Percentiles rank a stretch among this genome's conserved stretches.
These are phyloP conservation scores for Fusarium sp. DNA, from an alignment of 2,329 filamentous ascomycete genomes.

Conservation along the genomic window DNA sequence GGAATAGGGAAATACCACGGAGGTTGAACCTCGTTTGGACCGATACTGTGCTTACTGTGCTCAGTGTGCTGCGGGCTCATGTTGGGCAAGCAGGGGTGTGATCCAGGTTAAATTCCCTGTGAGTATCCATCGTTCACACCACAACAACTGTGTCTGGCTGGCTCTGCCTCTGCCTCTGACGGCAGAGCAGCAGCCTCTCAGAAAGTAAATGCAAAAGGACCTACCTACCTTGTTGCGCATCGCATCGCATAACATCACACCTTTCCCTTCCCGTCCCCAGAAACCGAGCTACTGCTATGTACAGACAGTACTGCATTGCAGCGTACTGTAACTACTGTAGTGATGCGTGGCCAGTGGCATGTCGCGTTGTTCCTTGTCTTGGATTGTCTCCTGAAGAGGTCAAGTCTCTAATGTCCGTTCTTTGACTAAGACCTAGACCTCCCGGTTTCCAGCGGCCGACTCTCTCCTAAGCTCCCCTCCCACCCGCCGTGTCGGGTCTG, in stretches of 20 bases:
- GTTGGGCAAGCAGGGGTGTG: constrained; percentile 25
- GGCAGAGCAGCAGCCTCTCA: constrained; percentile 15
- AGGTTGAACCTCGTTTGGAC: constrained; percentile 33
- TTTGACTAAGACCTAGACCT: constrained; percentile 25
- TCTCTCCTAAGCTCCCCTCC: constrained; percentile 12
- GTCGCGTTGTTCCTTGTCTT: constrained; percentile 16
- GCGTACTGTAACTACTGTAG: not conserved
- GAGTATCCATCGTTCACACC: constrained; percentile 30
- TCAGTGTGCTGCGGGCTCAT: constrained; percentile 27
- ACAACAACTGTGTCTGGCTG: constrained; percentile 8
- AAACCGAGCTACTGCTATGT: constrained; percentile 30
- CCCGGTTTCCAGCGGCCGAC: constrained; percentile 34
- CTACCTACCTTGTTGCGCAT: constrained; percentile 16
- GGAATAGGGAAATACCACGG: constrained; percentile 44
- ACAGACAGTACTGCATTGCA: no score
- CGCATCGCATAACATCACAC: constrained; percentile 22
- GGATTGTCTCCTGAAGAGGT: constrained; percentile 29
- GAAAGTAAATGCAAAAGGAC: constrained; percentile 33
- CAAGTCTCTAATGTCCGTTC: constrained; percentile 20
- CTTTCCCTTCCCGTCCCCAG: constrained; percentile 46
- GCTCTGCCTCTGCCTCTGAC: constrained; percentile 14
- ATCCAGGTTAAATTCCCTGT: constrained; percentile 41
- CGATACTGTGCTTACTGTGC: constrained; percentile 34
- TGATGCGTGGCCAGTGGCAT: constrained; percentile 31
- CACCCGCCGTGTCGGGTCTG: constrained; percentile 29